Evolutionary conservation across 2,329 filamentous ascomycete species (phyloP), one percentile per base, ranked within the genome.

Genomic region (Orbilia blumenaviensis): DNA sequence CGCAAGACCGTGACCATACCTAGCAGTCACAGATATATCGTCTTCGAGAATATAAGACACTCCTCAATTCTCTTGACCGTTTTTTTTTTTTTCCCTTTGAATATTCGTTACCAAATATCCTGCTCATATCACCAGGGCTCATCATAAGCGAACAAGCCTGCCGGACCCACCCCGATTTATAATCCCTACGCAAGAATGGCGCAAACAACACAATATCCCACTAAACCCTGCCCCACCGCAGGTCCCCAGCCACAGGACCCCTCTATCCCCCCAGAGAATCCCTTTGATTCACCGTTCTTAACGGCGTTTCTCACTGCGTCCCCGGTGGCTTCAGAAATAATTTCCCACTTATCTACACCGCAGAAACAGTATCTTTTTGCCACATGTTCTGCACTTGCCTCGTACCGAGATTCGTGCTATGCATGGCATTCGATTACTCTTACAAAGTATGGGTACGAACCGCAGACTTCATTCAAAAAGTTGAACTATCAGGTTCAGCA

Each of bases 101-200:
- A n/a, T n/a, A n/a, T 18, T 16, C 16, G 16, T 42, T 61, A 41
- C 7, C 27, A 56, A 21, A 8, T 63, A 63, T 52, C 46, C 1
- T 14, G 10, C 3, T 16, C 42, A 46, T 27, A 48, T 61, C 50
- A 52, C 23, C 58, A 42, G 42, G 56, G 14, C 58, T 23, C 42
- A 48, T 56, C 56, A 34, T 60, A 63, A 56, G 56, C 60, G 58
- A 73, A 41, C 68, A 42, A 36, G 38, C 25, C 14, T 12, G 36
- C 58, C 14, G 23, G 58, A 48, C 58, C 58, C 58, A 63, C 58
- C 27, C n/a, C 29, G 23, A 23, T n/a, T 23, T 32, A 52, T 25
- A 52, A n/a, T 48, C 23, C 42, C 54, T 18, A 73, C 69, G 69
- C 69, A 74, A 74, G 54, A 68, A 75, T 75, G 71, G 63, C 71